Evolutionary conservation across 2,329 filamentous ascomycete genomes (phyloP).

Genomic region (Trichoderma oligosporum): DNA sequence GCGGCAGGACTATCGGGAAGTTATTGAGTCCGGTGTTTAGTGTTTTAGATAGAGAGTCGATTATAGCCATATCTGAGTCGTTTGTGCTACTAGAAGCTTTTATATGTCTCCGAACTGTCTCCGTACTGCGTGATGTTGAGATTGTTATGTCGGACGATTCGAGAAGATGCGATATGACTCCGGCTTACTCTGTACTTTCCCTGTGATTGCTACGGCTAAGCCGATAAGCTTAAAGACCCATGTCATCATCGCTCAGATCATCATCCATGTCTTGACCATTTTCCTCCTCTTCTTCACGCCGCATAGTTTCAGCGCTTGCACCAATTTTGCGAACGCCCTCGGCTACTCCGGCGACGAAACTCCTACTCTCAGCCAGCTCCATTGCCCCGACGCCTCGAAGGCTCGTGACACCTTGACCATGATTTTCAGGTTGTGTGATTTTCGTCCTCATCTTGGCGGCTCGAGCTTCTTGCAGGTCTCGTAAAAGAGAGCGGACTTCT

Average conservation of each 20-base stretch:
- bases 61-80: too few species aligned
- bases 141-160: too few species aligned
- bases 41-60: neutral
- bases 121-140: too few species aligned
- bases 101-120: too few species aligned
- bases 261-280: conserved; percentile 58
- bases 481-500: conserved; percentile 67
- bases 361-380: conserved; percentile 84
- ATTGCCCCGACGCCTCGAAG: conserved; percentile 79
- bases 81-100: too few species aligned
- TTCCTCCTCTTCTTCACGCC: conserved; percentile 73
- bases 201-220: neutral
- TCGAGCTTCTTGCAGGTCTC: conserved; percentile 81
- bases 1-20: neutral
- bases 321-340: conserved; percentile 84
- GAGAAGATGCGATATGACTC: neutral
- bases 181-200: neutral
- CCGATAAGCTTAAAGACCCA: conserved; percentile 30
- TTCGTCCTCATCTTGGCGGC: conserved; percentile 83
- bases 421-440: conserved; percentile 66
- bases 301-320: conserved; percentile 70
- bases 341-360: conserved; percentile 79
- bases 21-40: neutral
- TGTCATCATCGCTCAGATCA: conserved; percentile 56
- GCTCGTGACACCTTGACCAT: conserved; percentile 66